Base-by-base conservation (phyloP, 2,329 filamentous ascomycete species). In the Aspergillus niger region DNA sequence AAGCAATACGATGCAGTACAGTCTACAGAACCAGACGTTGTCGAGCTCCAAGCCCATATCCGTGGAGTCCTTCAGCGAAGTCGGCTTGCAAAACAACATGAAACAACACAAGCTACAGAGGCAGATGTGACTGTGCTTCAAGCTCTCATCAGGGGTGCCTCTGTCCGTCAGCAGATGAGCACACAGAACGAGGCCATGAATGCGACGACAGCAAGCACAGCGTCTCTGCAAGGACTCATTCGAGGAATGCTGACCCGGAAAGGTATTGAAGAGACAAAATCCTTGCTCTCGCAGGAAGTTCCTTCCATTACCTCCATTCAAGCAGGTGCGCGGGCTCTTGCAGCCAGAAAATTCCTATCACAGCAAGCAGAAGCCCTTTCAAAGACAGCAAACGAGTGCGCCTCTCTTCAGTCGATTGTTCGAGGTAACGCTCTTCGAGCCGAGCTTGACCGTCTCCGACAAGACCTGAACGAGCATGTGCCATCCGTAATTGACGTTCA, bases 71-170 rank as follows among this genome's bases (percentile, higher is more conserved):
- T 69, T 3, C 44, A 50, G 20, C 63, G 67, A 1, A 60, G 49
- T 17, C 30, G 53, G 11, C 22, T 68, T 39, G 62, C 58, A 5
- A 52, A 63, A 11, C 63, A 72, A 28, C 65, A 65, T 36, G 66
- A 72, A 52, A 58, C 68, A 39, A 69, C 67, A 60, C 86, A 58
- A 30, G 74, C 81, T 65, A 77, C 81, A 56, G 77, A 83, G 65
- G 80, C 80, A 32, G 79, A 83, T 55, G 82, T 90, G 41, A 77
- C 81, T 61, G 77, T 80, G 50, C 80, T 92, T 47, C 90, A 92
- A 77, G 86, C 88, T 58, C 84, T 85, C 43, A 83, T 87, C 66
- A 84, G 90, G 61, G 91, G 90, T 68, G 84, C 86, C 77, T 75
- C 91, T 60, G 74, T 87, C 64, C 83, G 91, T 68, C 81, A 78